phyloP scores from a whole-genome alignment of 2,329 filamentous ascomycete genomes.

The Aureobasidium lini region DNA sequence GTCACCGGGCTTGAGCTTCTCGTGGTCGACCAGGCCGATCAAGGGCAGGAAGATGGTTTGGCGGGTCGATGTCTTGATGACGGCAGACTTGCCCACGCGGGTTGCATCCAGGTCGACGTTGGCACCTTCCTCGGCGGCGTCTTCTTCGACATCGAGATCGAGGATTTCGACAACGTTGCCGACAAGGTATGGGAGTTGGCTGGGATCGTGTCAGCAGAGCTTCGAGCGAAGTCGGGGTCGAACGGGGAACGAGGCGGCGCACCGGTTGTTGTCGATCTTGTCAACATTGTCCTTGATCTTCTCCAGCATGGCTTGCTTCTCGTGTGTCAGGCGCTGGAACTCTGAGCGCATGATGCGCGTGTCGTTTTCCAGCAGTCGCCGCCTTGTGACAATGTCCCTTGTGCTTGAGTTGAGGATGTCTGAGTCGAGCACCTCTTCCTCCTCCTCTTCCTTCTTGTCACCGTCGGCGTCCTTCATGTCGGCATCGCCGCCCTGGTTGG shows the following conservation, averaged over 20 bases:
- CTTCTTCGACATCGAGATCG: conserved; percentile 90
- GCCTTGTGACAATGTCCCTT: conserved; percentile 86
- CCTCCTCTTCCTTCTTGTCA: conserved; percentile 47
- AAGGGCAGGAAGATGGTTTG: conserved; percentile 98
- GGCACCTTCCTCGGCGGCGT: conserved; percentile 93
- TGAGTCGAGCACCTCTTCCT: conserved; percentile 79
- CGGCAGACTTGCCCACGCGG: conserved; percentile 92
- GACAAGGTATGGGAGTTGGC: conserved; percentile 95
- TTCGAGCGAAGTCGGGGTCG: not conserved
- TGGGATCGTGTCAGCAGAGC: conserved; percentile 31
- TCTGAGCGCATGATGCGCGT: conserved; percentile 98
- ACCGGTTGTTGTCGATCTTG: conserved; percentile 99
- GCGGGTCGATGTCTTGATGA: conserved; percentile 97
- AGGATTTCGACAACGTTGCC: conserved; percentile 97
- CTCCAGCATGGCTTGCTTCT: conserved; percentile 92
- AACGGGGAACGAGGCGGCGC: conserved; percentile 28
- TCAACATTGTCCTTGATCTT: conserved; percentile 99
- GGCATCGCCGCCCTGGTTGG: conserved; percentile 56
- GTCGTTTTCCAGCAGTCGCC: conserved; percentile 91
- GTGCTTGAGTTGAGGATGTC: conserved; percentile 91
- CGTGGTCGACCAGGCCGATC: conserved; percentile 92
- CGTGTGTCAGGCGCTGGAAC: conserved; percentile 84
- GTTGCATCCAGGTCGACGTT: conserved; percentile 98
- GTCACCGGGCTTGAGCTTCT: conserved; percentile 90
- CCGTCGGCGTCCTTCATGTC: conserved; percentile 78